phyloP scores from a whole-genome alignment of 257 asterid species.

The Salvia miltiorrhiza region DNA sequence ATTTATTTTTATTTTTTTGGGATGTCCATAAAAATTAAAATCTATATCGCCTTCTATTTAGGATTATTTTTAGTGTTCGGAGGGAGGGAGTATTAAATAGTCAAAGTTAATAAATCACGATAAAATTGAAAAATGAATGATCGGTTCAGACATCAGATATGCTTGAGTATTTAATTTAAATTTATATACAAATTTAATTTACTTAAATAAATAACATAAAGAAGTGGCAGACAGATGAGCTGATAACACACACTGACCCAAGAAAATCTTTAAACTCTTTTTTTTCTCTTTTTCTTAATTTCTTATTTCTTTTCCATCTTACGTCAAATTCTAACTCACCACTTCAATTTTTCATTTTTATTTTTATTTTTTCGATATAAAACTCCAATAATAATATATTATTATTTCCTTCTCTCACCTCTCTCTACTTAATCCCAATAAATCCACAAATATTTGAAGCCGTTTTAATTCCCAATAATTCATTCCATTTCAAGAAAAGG shows the following conservation, averaged over 20 bases:
- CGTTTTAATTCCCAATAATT: slow-evolving; percentile 17
- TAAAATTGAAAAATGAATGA: too few species aligned
- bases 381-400: not conserved
- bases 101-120: too few species aligned
- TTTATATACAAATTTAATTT: too few species aligned
- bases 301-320: not conserved
- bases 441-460: slow-evolving; percentile 17
- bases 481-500: slow-evolving; percentile 14
- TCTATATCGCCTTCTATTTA: too few species aligned
- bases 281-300: not conserved
- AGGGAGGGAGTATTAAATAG: too few species aligned
- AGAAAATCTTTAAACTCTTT: slow-evolving; percentile 33
- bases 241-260: slow-evolving; percentile 45
- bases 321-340: slow-evolving; percentile 14
- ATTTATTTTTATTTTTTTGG: too few species aligned
- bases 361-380: too few species aligned
- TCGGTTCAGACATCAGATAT: too few species aligned
- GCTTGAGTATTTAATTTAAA: too few species aligned
- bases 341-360: not conserved
- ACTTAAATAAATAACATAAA: too few species aligned
- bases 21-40: too few species aligned
- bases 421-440: slow-evolving; percentile 22
- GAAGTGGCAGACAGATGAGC: slow-evolving; percentile 70
- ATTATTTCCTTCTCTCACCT: not conserved
- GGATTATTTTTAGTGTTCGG: too few species aligned